phyloP scores from a whole-genome alignment of 352 stramenopile genomes.

The Blastocystis sp. region DNA sequence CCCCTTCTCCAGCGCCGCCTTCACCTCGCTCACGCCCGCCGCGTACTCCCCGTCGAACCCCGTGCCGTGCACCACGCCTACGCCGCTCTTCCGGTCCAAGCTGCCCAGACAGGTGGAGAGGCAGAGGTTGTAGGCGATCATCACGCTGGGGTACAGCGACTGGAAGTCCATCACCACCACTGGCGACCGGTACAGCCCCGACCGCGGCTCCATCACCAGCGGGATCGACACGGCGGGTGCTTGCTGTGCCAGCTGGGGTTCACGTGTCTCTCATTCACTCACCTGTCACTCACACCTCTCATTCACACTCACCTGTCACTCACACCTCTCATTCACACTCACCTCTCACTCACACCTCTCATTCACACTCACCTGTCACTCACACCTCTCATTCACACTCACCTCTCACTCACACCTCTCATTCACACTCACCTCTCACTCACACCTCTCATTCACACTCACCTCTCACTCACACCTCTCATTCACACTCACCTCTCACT shows the following conservation, averaged over 20 bases:
- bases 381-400: too few relatives aligned
- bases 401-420: background rate
- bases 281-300: background rate
- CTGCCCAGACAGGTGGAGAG: constrained; percentile 92
- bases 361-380: background rate
- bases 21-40: background rate
- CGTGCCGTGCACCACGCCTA: constrained; percentile 19
- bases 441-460: too few relatives aligned
- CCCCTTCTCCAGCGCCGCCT: constrained; percentile 17
- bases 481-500: background rate
- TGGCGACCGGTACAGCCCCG: constrained; percentile 90
- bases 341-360: background rate
- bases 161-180: constrained; percentile 98
- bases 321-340: too few relatives aligned
- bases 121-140: constrained; percentile 99
- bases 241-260: constrained; percentile 79
- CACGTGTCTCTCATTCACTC: background rate
- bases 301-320: background rate
- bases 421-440: background rate
- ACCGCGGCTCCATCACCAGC: constrained; percentile 90
- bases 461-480: background rate
- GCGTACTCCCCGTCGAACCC: constrained; percentile 32
- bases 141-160: constrained; percentile 97
- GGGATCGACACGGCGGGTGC: constrained; percentile 86
- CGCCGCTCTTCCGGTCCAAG: constrained; percentile 75